Conservation (phyloP, 129 eudicot genomes). For the Ambrosia artemisiifolia region DNA sequence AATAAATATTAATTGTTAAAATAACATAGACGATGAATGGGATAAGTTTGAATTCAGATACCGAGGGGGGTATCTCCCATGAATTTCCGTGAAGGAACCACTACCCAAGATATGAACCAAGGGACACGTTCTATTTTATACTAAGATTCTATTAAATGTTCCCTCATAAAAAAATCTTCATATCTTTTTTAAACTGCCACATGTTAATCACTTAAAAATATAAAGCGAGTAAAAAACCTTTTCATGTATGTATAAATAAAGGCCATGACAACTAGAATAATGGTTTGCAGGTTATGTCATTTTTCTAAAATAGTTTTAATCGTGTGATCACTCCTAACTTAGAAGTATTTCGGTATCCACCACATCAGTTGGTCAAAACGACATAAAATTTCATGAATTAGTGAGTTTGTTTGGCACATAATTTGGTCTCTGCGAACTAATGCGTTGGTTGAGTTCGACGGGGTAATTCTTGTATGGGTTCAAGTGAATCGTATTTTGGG, state of each 20-base stretch:
- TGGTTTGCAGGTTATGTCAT: background rate
- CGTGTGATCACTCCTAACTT: no score
- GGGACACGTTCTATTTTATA: slow-evolving; percentile 17
- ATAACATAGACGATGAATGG: background rate
- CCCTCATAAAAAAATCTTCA: background rate
- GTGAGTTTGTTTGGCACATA: no score
- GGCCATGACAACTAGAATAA: background rate
- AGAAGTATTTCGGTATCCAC: no score
- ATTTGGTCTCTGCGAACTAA: no score
- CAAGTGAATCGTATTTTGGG: no score
- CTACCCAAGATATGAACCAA: slow-evolving; percentile 19
- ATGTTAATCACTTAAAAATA: background rate
- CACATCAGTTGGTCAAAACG: no score
- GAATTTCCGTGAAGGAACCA: slow-evolving; percentile 26
- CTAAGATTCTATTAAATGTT: slow-evolving; percentile 11
- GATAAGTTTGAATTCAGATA: slow-evolving; percentile 5
- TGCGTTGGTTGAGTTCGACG: no score
- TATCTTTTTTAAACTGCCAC: background rate
- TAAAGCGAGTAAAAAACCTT: background rate
- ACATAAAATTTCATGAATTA: no score
- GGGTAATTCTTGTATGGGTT: no score
- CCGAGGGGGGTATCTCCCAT: slow-evolving; percentile 20
- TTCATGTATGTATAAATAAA: background rate
- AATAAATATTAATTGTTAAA: no score
- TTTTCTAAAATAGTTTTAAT: background rate